Evolutionary conservation across 805 yeast genomes (phyloP).

Genomic region (Saccharomycopsis fermentans): DNA sequence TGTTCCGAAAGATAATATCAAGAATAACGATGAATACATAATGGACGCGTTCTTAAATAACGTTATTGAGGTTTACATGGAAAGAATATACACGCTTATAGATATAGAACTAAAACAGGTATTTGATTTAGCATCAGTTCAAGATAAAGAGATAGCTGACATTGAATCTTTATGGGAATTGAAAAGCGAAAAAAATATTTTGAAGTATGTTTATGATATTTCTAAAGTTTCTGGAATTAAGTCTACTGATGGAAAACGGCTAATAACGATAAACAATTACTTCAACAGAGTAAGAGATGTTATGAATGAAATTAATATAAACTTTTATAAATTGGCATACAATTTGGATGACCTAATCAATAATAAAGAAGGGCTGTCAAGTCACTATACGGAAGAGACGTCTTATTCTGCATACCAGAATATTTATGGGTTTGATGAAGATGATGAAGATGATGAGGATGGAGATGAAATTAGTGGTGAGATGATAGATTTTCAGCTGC

Average conservation of each 20-base stretch:
- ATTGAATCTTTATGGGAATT: background rate
- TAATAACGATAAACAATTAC: background rate
- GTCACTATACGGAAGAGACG: background rate
- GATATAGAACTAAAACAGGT: background rate
- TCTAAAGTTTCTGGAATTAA: background rate
- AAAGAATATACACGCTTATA: background rate
- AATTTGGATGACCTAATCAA: background rate
- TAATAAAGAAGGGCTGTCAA: background rate
- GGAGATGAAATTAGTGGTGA: background rate
- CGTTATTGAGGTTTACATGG: background rate
- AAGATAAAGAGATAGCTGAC: background rate
- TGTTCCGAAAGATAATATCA: background rate
- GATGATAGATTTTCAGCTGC: background rate
- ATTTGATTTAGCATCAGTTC: background rate
- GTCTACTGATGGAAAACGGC: background rate
- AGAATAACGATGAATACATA: background rate
- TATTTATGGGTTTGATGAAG: background rate
- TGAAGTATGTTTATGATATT: background rate
- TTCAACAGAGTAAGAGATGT: background rate
- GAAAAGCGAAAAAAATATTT: background rate
- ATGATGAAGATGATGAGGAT: background rate
- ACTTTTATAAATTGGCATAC: background rate
- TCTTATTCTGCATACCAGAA: background rate
- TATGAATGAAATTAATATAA: background rate
- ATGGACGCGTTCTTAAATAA: background rate